Evolutionary conservation across 1,139 yeast species (phyloP), one percentile per base, ranked within the genome.

Genomic region (Hemisphaericaspora xylofermentans): DNA sequence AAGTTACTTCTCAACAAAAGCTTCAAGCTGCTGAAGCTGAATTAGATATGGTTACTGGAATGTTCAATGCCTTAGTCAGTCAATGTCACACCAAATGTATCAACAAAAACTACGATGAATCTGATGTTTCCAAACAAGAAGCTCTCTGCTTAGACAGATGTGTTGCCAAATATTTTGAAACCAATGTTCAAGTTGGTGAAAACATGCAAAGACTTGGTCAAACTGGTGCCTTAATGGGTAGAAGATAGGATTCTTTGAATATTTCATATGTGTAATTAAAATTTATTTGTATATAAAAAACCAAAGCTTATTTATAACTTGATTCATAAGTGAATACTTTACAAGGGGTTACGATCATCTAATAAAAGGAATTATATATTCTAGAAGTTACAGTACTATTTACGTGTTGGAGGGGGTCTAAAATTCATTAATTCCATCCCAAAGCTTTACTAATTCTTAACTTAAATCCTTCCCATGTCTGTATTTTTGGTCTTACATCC

Each of bases 151-250:
- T 94, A 53, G 99, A 93, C 71, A 84, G 98, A 75, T 93, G 99
- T 72, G 98, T 93, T 48, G 81, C 95, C 57, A 93, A 93, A 68
- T 93, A 93, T 69, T 94, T 94, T 56, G 97, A 89, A 57, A 89
- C 96, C 52, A 93, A 93, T 64, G 94, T 88, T 51, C 87, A 89
- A 71, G 96, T 94, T 50, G 98, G 98, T 53, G 98, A 91, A 59
- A 77, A 81, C 63, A 83, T 84, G 89, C 89, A 84, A 68, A 76
- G 79, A 58, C 66, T 84, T 65, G 91, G 91, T 39, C 84, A 72
- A 58, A 63, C 71, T 35, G 76, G 77, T 48, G 74, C 66, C 52
- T 71, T 73, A 57, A 69, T 73, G 74, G 78, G 78, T 44, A 71
- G 77, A 68, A 64, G 64, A 54, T 64, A 59, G 33, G 36, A 7